phyloP scores from a whole-genome alignment of 768 basidiomycete genomes.

The Astraeus odoratus region DNA sequence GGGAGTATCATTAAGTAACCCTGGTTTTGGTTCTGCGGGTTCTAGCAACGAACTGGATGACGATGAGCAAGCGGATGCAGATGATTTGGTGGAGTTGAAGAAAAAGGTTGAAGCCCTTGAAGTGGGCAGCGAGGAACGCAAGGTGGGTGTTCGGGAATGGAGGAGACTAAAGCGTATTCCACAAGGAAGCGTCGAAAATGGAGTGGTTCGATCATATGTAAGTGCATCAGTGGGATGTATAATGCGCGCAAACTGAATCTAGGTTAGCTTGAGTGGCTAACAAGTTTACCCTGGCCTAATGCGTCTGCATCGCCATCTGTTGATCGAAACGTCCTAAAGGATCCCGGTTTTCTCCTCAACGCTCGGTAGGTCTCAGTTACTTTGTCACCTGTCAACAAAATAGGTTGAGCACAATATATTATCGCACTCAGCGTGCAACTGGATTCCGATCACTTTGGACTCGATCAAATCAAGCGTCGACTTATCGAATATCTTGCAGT shows the following conservation, averaged over 20 bases:
- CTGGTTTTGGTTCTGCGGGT: constrained; percentile 21
- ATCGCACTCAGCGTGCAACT: constrained; percentile 45
- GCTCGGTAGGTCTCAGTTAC: constrained; percentile 41
- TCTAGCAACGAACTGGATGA: constrained; percentile 55
- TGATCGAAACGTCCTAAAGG: constrained; percentile 34
- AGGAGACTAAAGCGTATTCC: constrained; percentile 82
- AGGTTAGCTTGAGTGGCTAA: constrained; percentile 81
- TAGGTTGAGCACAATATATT: background rate
- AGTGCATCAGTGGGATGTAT: constrained; percentile 22
- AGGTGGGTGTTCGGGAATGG: constrained; percentile 79
- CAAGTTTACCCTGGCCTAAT: constrained; percentile 77
- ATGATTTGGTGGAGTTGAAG: constrained; percentile 68
- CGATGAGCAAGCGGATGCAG: constrained; percentile 74
- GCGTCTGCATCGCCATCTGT: constrained; percentile 13
- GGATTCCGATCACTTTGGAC: constrained; percentile 85
- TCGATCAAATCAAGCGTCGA: constrained; percentile 89
- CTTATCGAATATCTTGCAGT: constrained; percentile 90
- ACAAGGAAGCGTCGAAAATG: constrained; percentile 83
- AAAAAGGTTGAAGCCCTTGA: constrained; percentile 70
- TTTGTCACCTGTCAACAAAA: background rate
- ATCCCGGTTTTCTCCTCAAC: constrained; percentile 53
- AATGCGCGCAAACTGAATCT: constrained; percentile 5
- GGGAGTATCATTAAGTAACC: constrained; percentile 6
- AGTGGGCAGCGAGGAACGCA: constrained; percentile 70
- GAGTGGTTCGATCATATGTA: constrained; percentile 80